Evolutionary conservation across 1,139 yeast species (phyloP).

Genomic region (Blastobotrys persicus): DNA sequence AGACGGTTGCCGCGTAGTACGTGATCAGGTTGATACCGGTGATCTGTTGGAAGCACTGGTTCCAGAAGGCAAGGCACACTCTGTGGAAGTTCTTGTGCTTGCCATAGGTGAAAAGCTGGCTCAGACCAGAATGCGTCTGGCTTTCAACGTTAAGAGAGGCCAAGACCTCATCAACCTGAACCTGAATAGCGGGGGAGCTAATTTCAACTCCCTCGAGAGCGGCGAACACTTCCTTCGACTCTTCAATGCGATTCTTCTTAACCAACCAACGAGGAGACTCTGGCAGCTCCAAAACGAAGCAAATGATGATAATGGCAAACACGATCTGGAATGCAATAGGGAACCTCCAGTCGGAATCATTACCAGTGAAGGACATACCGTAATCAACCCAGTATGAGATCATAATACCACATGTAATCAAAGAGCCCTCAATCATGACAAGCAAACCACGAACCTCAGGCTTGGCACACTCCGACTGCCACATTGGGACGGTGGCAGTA

Average conservation of each 20-base stretch:
- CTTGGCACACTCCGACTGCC: conserved; percentile 76
- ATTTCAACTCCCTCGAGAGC: conserved; percentile 11
- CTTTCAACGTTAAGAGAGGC: conserved; percentile 25
- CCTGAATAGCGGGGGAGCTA: conserved; percentile 29
- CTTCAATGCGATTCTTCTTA: conserved; percentile 37
- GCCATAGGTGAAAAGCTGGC: conserved; percentile 21
- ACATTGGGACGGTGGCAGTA: conserved; percentile 77
- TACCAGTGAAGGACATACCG: conserved; percentile 48
- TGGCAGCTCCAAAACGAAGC: conserved; percentile 15
- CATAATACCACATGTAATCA: conserved; percentile 68
- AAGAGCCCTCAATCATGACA: conserved; percentile 68
- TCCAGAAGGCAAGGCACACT: conserved; percentile 47
- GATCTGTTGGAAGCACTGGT: conserved; percentile 61
- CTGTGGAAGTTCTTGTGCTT: conserved; percentile 46
- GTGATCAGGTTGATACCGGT: conserved; percentile 70
- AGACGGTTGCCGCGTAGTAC: conserved; percentile 53
- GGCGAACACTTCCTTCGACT: conserved; percentile 24
- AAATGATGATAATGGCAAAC: conserved; percentile 16
- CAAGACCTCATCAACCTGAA: conserved; percentile 31
- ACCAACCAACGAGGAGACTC: conserved; percentile 62
- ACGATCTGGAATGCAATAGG: conserved; percentile 37
- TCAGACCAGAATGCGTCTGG: conserved; percentile 17
- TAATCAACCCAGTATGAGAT: conserved; percentile 71
- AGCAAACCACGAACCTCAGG: conserved; percentile 71
- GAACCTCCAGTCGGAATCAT: conserved; percentile 46